Conservation (phyloP, 768 basidiomycete species). For the Mycena galericulata region DNA sequence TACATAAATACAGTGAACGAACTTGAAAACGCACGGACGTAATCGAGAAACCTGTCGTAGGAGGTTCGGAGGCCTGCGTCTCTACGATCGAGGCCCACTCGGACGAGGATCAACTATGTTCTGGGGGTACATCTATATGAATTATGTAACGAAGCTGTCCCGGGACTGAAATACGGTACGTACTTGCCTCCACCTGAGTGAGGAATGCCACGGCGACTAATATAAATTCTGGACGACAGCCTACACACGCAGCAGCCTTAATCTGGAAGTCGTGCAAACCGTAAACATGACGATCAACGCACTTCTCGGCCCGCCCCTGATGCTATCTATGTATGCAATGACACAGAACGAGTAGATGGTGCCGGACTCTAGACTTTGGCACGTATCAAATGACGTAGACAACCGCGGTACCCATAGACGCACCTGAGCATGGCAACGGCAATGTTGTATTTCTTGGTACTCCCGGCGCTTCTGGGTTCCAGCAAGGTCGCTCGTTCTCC, state of each 20-base stretch:
- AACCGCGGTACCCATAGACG: not conserved
- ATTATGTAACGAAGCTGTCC: not conserved
- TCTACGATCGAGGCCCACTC: not conserved
- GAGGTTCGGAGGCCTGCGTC: not conserved
- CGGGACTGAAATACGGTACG: not conserved
- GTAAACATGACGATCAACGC: not conserved
- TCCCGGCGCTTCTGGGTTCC: not conserved
- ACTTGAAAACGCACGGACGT: no score
- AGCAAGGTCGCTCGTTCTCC: not conserved
- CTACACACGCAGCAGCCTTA: not conserved
- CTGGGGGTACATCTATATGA: not conserved
- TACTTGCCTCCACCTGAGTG: not conserved
- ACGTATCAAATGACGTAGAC: not conserved
- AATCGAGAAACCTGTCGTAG: no score
- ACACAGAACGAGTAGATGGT: constrained; percentile 12
- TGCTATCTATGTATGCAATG: not conserved
- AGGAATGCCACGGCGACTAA: not conserved
- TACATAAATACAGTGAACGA: no score
- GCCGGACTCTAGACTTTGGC: constrained; percentile 8
- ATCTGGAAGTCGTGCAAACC: not conserved
- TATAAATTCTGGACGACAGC: not conserved
- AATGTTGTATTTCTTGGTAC: not conserved
- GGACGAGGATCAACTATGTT: constrained; percentile 5
- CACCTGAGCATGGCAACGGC: constrained; percentile 12
- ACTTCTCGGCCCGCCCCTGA: not conserved